Evolutionary conservation across 805 yeast genomes (phyloP), one percentile per base, ranked within the genome.

Genomic region (Tetrapisispora taiwanensis): DNA sequence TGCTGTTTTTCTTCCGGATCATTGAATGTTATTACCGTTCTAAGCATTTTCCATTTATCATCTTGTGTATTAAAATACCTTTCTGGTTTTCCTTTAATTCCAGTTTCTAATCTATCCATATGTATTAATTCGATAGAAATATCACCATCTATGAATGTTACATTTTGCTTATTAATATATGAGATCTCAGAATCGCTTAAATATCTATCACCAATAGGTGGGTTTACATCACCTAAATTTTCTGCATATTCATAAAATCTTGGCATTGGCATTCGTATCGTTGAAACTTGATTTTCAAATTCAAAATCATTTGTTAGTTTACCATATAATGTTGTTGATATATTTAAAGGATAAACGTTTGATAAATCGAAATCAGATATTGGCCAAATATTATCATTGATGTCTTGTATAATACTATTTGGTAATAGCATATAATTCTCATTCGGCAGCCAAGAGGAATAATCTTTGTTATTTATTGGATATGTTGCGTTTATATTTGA

Each of bases 361-460:
- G 68, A 32, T 4, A 52, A 58, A 15, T 50, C 54, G 2, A 44
- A 46, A 12, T 52, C 40, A 18, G 67, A 69, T 4, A 50, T 39
- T 14, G 55, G 53, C 90, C 90, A 83, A n/a, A 83, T 66, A 3
- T 53, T 36, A 13, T 54, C 50, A 30, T 64, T 62, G 1, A 85
- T 78, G 18, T 56, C 50, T 2, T 57, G 45, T 44, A 79, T 75
- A 5, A 85, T 65, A 12, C 56, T 61, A 51, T 81, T 70, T 0
- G 94, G 92, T 7, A 85, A 54, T 0, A 84, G 63, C 18, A 84
- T 73, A 52, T 67, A 70, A 19, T 70, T 56, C 52, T 82, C 75
- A 47, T 69, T 67, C 47, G 76, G 79, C 20, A 54, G 39, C 64
- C 78, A 75, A 3, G 69, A 61, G 7, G 63, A 53, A 45, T 78